These are phyloP conservation scores for Parafenestella ontariensis DNA, from an alignment of 2,329 filamentous ascomycete genomes.

Conservation along the genomic window DNA sequence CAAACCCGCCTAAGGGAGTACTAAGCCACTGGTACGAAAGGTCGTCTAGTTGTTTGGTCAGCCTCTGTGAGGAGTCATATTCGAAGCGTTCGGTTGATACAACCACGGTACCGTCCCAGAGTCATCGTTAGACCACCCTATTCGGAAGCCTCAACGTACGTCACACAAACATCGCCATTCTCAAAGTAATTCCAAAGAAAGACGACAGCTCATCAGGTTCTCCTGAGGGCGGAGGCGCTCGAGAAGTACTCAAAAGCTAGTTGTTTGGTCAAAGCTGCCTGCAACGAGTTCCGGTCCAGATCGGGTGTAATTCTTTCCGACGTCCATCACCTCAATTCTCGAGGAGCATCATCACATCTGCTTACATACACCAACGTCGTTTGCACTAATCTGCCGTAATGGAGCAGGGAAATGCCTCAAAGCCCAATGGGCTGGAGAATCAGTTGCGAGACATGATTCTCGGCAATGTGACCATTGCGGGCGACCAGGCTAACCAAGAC, in stretches of 20 bases:
- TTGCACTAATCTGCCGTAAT: slow-evolving; percentile 19
- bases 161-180: too few species aligned
- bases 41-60: too few species aligned
- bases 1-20: background rate
- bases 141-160: too few species aligned
- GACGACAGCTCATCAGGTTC: too few species aligned
- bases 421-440: slow-evolving; percentile 53
- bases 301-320: background rate
- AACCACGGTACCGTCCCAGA: too few species aligned
- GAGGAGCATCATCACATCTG: background rate
- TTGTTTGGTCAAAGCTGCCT: background rate
- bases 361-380: background rate
- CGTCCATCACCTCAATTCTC: background rate
- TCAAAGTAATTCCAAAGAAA: too few species aligned
- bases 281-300: background rate
- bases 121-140: too few species aligned
- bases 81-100: too few species aligned
- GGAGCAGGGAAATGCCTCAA: slow-evolving; percentile 17
- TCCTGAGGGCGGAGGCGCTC: too few species aligned
- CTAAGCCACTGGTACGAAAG: background rate
- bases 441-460: slow-evolving; percentile 68
- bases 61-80: too few species aligned
- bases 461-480: slow-evolving; percentile 54
- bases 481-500: slow-evolving; percentile 22
- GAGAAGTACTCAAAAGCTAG: too few species aligned